Evolutionary conservation across 148 eudicot species (phyloP).

Genomic region (Cornus controversa): DNA sequence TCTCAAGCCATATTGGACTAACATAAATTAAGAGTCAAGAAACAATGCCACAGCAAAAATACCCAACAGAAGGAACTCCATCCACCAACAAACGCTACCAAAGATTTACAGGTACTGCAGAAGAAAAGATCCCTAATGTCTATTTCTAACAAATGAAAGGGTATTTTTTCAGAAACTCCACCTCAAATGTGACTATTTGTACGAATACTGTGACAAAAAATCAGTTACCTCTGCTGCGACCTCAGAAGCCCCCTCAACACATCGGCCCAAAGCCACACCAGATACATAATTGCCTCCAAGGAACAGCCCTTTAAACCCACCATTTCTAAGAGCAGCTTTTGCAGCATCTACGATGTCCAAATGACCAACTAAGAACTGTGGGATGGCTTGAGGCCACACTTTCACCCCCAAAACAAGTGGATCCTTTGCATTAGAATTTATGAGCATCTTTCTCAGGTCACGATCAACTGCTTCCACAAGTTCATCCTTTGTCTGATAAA

Average conservation of each 20-base stretch:
- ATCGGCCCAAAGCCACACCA: slow-evolving; percentile 88
- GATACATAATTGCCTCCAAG: slow-evolving; percentile 83
- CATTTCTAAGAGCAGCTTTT: slow-evolving; percentile 45
- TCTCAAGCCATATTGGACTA: no score
- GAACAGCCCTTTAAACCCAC: slow-evolving; percentile 56
- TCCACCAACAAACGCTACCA: no score
- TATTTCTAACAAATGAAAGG: no score
- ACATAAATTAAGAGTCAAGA: no score
- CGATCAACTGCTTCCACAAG: slow-evolving; percentile 75
- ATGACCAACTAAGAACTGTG: slow-evolving; percentile 77
- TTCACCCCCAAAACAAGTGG: slow-evolving; percentile 62
- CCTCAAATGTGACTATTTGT: slow-evolving; percentile 17
- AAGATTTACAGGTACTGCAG: no score
- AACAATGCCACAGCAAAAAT: no score
- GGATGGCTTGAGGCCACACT: slow-evolving; percentile 86
- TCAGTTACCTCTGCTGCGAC: slow-evolving; percentile 54
- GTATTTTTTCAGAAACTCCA: neutral
- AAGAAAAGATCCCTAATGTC: no score
- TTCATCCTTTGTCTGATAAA: slow-evolving; percentile 54
- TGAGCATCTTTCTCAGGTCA: slow-evolving; percentile 73
- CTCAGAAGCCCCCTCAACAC: slow-evolving; percentile 78
- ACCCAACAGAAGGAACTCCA: no score
- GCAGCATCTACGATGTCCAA: slow-evolving; percentile 66
- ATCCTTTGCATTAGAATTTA: slow-evolving; percentile 60
- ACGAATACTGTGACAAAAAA: slow-evolving; percentile 43